Evolutionary conservation across 257 asterid species (phyloP), one percentile per base, ranked within the genome.

Genomic region (Linaria vulgaris): DNA sequence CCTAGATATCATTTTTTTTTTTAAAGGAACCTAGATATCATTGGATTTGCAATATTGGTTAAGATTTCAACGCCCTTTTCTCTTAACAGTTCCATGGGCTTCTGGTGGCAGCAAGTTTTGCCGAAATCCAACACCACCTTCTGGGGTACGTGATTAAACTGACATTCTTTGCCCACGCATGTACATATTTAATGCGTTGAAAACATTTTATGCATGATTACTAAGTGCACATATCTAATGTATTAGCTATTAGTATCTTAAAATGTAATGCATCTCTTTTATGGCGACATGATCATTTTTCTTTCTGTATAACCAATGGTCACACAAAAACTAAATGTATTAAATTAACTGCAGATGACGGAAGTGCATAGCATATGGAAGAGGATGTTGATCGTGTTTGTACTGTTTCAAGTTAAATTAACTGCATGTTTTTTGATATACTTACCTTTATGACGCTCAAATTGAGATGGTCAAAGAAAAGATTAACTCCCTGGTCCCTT

Each of bases 101-200:
- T 97, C 98, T 70, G 97, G 98, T 61, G 98, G 98, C 80, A 45
- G 83, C 83, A 92, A 92, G 79, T 90, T 91, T 75, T 82, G 91
- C 77, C 74, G 97, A 64, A 92, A 92, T 76, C 97, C 97, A 11
- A 69, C 85, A 44, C 99, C 99, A 27, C 96, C 98, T 65, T 12
- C 80, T 13, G 98, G 97, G 97, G 97, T 89, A 87, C 84, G 50
- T n/a, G n/a, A n/a, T n/a, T n/a, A 73, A 30, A 56, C 68, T 44
- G 19, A 23, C 31, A 20, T 60, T 27, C 45, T 56, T 41, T 23
- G 56, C 15, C 25, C 13, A n/a, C 14, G 12, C 31, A 15, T 56
- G 51, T 46, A 19, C 2, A 27, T 56, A 22, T 3, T 2, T 16
- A 15, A 56, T 17, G 8, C 0, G 10, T 15, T 8, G 5, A 4